These are phyloP conservation scores for Metschnikowia orientalis DNA, from an alignment of 805 yeast species.

Conservation along the genomic window DNA sequence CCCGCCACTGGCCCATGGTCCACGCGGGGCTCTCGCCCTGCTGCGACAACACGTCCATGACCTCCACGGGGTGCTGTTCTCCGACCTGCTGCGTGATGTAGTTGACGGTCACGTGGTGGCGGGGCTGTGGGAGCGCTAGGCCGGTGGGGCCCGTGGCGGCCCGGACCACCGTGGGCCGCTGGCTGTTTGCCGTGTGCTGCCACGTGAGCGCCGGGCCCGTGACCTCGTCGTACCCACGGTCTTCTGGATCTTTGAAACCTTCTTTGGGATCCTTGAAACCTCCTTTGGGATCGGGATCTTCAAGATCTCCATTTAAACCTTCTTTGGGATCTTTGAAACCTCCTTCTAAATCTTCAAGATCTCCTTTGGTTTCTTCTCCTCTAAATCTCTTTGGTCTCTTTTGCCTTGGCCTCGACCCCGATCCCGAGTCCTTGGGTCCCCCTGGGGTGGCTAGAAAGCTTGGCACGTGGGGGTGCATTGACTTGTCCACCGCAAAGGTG, in stretches of 20 bases:
- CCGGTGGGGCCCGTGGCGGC: slow-evolving; percentile 32
- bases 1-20: slow-evolving; percentile 70
- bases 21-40: slow-evolving; percentile 58
- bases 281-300: slow-evolving; percentile 14
- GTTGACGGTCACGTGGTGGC: slow-evolving; percentile 45
- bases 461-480: slow-evolving; percentile 50
- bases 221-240: slow-evolving; percentile 27
- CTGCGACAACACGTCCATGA: slow-evolving; percentile 87
- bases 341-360: too few relatives aligned
- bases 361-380: too few relatives aligned
- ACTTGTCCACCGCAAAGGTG: slow-evolving; percentile 41
- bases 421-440: not conserved
- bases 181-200: slow-evolving; percentile 31
- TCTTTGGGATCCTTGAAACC: slow-evolving; percentile 1
- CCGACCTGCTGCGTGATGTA: slow-evolving; percentile 60
- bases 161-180: slow-evolving; percentile 47
- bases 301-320: too few relatives aligned
- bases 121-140: slow-evolving; percentile 47
- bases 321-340: too few relatives aligned
- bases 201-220: slow-evolving; percentile 32
- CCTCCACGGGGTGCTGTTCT: slow-evolving; percentile 60
- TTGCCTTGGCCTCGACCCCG: too few relatives aligned
- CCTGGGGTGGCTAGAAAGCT: slow-evolving; percentile 10
- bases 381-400: too few relatives aligned
- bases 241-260: slow-evolving; percentile 9